Base-by-base conservation (phyloP, 345 rosid genomes). In the Sisymbrium altissimum region DNA sequence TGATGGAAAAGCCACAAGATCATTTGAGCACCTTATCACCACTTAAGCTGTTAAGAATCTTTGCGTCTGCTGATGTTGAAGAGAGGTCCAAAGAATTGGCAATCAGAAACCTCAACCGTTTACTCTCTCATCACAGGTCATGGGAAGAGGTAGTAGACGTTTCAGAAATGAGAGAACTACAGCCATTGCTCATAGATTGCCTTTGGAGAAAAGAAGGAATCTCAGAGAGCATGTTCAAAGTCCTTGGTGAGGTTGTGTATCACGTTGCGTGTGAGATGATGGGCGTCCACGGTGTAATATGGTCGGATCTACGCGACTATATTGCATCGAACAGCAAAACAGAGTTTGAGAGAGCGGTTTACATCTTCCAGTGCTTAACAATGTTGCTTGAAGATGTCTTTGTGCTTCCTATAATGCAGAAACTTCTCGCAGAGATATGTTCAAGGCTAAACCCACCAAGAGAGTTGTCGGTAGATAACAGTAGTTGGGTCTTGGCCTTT, bases 161-260 rank as follows among this genome's bases (percentile, higher is more conserved):
- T 6, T 48, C 61, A 39, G 43, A 10, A 60, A 35, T 57, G 5
- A 66, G 38, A 57, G 4, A 46, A 29, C 73, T 74, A 32, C 38
- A 29, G 60, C 36, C 67, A 4, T 14, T 66, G 45, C 53, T 74
- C 25, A 49, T 74, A 5, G 17, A 61, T 57, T 66, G 68, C 54
- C 45, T 74, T 7, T 3, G 1, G 44, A n/a, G 2, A 10, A 23
- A 39, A 45, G 32, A 48, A 74, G 61, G 44, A 58, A 39, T 74
- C 72, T 29, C 44, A 1, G 68, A 58, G n/a, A 67, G 27, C 14
- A 66, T 35, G 53, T 74, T 74, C 45, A 18, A 49, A 25, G 56
- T 74, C 27, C 53, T 74, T 5, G 60, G 66, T 43, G 18, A 66
- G 43, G 60, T 74, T 3, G 53, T 67, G 13, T 23, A 48, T 62